Evolutionary conservation across 2,329 filamentous ascomycete species (phyloP), one percentile per base, ranked within the genome.

Genomic region (Trichoderma koningiopsis): DNA sequence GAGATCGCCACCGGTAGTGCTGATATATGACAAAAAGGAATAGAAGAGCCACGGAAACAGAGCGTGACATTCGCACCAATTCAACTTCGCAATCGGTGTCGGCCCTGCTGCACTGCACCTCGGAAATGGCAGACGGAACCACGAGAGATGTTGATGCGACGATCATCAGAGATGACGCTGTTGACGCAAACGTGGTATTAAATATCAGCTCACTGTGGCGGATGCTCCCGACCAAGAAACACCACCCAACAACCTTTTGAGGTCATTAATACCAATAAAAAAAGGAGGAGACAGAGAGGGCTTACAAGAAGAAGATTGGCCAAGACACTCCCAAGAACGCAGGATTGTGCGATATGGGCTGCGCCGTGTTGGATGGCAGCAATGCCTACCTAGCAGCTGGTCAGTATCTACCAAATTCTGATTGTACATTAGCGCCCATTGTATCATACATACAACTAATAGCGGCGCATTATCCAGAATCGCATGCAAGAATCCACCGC

Each of bases 271-370:
- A 14, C 2, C 13, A 10, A 22, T 16, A 22, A 33, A 1, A 1
- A 40, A 1, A 5, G 33, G 8, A 43, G 4, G 3, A 19, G 13
- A 27, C 4, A 10, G 4, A 2, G 3, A 31, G 4, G 7, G n/a
- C 67, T 68, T 43, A 68, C 67, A 22, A 68, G 66, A 49, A 68
- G 66, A n/a, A 68, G 66, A 33, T 68, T 68, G 24, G 66, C 66
- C 52, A 68, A 29, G 22, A 68, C 49, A 11, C 66, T 68, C 4
- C 66, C 66, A 10, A 68, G 33, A 4, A 68, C 49, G 29, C 66
- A 68, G 1, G 58, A 68, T 22, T 68, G 66, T 33, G 66, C 66
- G 24, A 68, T 55, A 37, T 55, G 66, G 16, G 58, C 35, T 6
- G 58, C 57, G 37, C 66, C 66, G 14, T 68, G 49, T 29, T 63